phyloP scores from a whole-genome alignment of 192 early-diverging fungal genomes.

The Coemansia sp. region DNA sequence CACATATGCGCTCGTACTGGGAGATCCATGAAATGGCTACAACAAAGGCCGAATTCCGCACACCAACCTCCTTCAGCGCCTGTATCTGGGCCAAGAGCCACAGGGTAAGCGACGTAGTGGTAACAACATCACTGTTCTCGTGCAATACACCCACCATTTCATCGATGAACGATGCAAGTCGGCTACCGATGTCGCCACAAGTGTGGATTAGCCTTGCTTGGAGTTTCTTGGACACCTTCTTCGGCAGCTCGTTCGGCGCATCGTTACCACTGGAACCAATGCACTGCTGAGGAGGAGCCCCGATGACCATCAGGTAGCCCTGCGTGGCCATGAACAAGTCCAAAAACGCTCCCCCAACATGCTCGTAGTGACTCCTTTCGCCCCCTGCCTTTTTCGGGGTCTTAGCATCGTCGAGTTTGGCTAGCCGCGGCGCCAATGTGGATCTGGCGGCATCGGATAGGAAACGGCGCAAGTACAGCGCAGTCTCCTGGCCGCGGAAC shows the following conservation, averaged over 20 bases:
- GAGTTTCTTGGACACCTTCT: slow-evolving; percentile 4
- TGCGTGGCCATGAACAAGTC: not conserved
- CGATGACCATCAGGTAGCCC: slow-evolving; percentile 13
- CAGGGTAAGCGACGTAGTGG: slow-evolving; percentile 7
- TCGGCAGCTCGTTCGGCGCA: not conserved
- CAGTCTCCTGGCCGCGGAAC: slow-evolving; percentile 4
- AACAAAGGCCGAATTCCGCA: slow-evolving; percentile 18
- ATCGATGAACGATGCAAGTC: slow-evolving; percentile 14
- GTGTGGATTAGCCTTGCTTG: slow-evolving; percentile 1
- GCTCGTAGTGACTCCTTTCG: slow-evolving; percentile 15
- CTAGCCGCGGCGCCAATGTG: slow-evolving; percentile 29
- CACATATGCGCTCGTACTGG: slow-evolving; percentile 13
- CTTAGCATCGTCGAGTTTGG: slow-evolving; percentile 14
- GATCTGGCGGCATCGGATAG: slow-evolving; percentile 11
- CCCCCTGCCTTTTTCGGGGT: slow-evolving; percentile 5
- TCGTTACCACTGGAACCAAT: too few relatives aligned
- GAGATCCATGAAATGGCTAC: slow-evolving; percentile 40
- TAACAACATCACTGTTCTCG: not conserved
- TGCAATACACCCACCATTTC: slow-evolving; percentile 5
- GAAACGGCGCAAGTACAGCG: slow-evolving; percentile 11
- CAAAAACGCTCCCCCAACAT: slow-evolving; percentile 20
- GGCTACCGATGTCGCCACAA: slow-evolving; percentile 22
- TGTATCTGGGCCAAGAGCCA: slow-evolving; percentile 27
- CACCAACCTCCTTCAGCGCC: not conserved
- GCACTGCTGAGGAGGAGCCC: too few relatives aligned